A percentile compares a stretch with the other conserved stretches of the same genome.
Conservation (phyloP, 331 rosid species). For the Saraca asoca region DNA sequence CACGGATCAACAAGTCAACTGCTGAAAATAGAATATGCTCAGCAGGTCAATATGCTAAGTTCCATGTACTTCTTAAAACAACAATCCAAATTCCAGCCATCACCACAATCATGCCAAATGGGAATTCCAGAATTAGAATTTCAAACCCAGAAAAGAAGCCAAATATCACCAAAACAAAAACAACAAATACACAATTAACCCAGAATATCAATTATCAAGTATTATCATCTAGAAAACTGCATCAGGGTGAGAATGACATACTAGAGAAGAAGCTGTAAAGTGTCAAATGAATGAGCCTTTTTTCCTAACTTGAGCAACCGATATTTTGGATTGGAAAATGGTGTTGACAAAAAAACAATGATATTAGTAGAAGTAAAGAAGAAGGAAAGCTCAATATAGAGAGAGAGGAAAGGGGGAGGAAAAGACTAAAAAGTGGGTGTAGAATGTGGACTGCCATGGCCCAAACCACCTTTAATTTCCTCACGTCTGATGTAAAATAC, state of each 20-base stretch:
- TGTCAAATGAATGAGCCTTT: conserved; percentile 35
- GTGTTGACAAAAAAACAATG: conserved; percentile 9
- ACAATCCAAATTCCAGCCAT: not conserved
- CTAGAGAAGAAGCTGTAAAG: conserved; percentile 48
- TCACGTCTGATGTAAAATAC: conserved; percentile 10
- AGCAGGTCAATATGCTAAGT: conserved; percentile 1
- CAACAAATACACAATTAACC: no score
- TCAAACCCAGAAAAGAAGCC: conserved; percentile 37
- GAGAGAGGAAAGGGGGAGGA: conserved; percentile 36
- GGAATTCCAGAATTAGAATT: not conserved
- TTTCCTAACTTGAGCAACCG: conserved; percentile 31
- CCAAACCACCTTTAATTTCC: conserved; percentile 58
- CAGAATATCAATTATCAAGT: not conserved
- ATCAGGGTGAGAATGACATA: conserved; percentile 36
- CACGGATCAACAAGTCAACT: conserved; percentile 14
- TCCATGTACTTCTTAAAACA: not conserved
- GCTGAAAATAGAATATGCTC: not conserved
- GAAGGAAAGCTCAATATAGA: conserved; percentile 55
- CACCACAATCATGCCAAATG: not conserved
- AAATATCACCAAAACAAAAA: conserved; percentile 32
- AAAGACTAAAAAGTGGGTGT: conserved; percentile 72
- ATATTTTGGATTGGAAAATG: conserved; percentile 40
- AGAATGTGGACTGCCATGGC: conserved; percentile 73
- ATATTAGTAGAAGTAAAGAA: conserved; percentile 53
- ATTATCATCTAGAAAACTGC: not conserved